Evolutionary conservation across 177 flowering plant genomes (phyloP).

Genomic region (Vitis hybrid): DNA sequence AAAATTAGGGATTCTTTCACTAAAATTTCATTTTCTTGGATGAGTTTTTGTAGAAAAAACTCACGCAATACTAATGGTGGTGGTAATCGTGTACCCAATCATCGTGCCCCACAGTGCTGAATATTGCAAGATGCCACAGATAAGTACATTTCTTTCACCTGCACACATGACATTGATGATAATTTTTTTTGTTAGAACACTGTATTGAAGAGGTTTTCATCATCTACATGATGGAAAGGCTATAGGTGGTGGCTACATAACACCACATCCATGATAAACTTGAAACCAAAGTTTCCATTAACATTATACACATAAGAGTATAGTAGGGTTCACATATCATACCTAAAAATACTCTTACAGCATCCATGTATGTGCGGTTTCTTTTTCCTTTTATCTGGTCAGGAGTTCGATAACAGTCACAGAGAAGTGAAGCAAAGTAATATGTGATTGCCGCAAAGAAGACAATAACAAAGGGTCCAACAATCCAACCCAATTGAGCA

Average conservation of each 20-base stretch:
- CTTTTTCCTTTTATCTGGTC: conserved; percentile 30
- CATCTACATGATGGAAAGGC: too few relatives aligned
- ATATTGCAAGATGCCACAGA: conserved; percentile 31
- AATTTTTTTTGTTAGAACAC: too few relatives aligned
- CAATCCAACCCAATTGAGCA: conserved; percentile 46
- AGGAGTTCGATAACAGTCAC: conserved; percentile 43
- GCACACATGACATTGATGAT: not conserved
- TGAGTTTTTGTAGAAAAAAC: not conserved
- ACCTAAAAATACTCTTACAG: conserved; percentile 30
- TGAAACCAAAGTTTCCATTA: not conserved
- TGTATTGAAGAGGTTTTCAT: too few relatives aligned
- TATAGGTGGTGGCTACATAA: too few relatives aligned
- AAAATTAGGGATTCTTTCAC: too few relatives aligned
- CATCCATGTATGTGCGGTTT: conserved; percentile 30
- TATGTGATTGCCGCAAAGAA: conserved; percentile 29
- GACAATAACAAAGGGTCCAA: conserved; percentile 27
- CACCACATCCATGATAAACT: too few relatives aligned
- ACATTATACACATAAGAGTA: not conserved
- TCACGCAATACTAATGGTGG: conserved; percentile 43
- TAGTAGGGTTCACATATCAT: not conserved
- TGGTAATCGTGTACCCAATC: conserved; percentile 36
- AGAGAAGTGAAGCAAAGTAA: conserved; percentile 29
- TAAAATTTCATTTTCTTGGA: too few relatives aligned
- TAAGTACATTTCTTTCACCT: conserved; percentile 23
- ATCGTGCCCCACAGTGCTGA: conserved; percentile 27